Conservation (phyloP, 2,329 filamentous ascomycete species). For the Ceratocystis colombiana region DNA sequence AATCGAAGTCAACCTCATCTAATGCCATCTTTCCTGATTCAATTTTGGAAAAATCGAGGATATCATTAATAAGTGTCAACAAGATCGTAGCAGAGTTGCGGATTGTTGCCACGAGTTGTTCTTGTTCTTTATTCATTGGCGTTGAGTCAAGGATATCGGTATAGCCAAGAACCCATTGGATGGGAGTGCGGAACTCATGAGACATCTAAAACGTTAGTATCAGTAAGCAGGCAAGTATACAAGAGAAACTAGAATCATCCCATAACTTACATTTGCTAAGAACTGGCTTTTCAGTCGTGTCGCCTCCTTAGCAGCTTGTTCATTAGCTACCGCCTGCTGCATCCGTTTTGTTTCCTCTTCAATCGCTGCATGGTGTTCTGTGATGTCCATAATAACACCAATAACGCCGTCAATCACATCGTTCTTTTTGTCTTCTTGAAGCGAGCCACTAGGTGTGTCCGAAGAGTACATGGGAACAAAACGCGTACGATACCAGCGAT, state of each 20-base stretch:
- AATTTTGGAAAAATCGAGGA: constrained; percentile 80
- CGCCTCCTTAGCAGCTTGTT: constrained; percentile 68
- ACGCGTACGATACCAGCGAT: constrained; percentile 60
- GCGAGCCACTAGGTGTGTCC: constrained; percentile 31
- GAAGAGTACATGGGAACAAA: constrained; percentile 50
- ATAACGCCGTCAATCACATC: constrained; percentile 59
- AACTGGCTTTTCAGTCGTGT: constrained; percentile 73
- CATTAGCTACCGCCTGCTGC: constrained; percentile 59
- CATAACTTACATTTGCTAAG: constrained; percentile 48
- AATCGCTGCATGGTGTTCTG: constrained; percentile 56
- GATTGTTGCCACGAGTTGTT: constrained; percentile 67
- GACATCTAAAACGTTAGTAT: constrained; percentile 46
- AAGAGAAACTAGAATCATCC: not conserved
- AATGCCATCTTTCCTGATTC: constrained; percentile 68
- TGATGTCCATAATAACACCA: constrained; percentile 70
- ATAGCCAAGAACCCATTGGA: constrained; percentile 73
- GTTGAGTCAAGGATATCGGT: constrained; percentile 62
- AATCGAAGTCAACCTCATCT: constrained; percentile 69
- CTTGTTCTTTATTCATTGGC: constrained; percentile 57
- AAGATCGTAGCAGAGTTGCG: constrained; percentile 70
- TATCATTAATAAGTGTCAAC: constrained; percentile 82
- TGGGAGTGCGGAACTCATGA: constrained; percentile 69
- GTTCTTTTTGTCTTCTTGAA: constrained; percentile 27
- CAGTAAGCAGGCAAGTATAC: not conserved
- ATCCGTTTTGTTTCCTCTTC: constrained; percentile 59